Evolutionary conservation across 2,329 filamentous ascomycete genomes (phyloP), one percentile per base, ranked within the genome.

Genomic region (Neonectria neomacrospora): DNA sequence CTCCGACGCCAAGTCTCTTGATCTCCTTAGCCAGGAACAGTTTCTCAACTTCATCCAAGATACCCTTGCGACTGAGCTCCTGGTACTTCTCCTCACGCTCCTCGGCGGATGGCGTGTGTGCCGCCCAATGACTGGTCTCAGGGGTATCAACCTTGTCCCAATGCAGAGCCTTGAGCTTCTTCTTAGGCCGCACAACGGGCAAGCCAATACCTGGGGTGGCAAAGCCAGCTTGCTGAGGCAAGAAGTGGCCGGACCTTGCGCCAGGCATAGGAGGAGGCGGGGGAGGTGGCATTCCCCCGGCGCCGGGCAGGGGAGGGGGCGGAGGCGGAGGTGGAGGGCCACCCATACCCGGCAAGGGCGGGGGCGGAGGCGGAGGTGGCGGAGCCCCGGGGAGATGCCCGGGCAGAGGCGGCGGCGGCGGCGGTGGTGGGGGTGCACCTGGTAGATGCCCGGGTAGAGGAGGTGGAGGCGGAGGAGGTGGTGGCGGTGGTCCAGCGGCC

Each of bases 121-220:
- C 86, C 34, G 94, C 94, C 95, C 95, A 98, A 72, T 97, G 92
- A 57, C 95, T 97, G 54, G 93, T 91, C 76, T 96, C 89, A 22
- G 94, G 92, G 56, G 92, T 88, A 79, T 99, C 96, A 58, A 99
- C 93, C 83, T 98, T 98, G 81, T 99, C 96, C 95, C 96, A 98
- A 82, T 99, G 96, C 71, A 99, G 86, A 63, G 95, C 95, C 88
- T 99, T 99, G 79, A 99, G 93, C 85, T 98, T 99, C 89, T 97
- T 98, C 87, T 97, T 98, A 22, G 96, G 94, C 71, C 95, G 86
- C 55, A 94, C 92, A 64, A 94, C 91, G 37, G 93, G 90, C 72
- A 97, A 81, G 45, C 90, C 88, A 70, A 93, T 83, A 8, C 88
- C 86, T 22, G 79, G 73, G 11, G 88, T 80, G 14, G 82, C 80